Percentiles rank a stretch among this genome's conserved stretches.
phyloP scores from a whole-genome alignment of 2,329 filamentous ascomycete species.

The Penicillium hesseltinei region DNA sequence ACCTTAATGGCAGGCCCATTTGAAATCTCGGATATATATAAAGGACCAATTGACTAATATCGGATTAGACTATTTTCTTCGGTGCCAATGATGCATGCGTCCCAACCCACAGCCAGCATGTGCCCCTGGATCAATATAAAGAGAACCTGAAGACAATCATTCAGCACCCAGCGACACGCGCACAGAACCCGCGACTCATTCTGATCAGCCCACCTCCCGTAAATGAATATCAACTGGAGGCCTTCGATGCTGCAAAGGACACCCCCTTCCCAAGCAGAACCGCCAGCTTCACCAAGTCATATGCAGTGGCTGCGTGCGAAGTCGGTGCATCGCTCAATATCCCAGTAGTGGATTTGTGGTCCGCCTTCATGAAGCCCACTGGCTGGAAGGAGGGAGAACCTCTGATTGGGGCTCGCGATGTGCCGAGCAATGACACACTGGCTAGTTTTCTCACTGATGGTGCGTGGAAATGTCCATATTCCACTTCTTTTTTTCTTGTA shows the following conservation, averaged over 20 bases:
- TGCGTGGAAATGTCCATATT: constrained; percentile 32
- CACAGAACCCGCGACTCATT: constrained; percentile 72
- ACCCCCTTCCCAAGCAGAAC: constrained; percentile 54
- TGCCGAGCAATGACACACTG: constrained; percentile 57
- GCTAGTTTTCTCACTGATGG: constrained; percentile 56
- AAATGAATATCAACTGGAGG: constrained; percentile 67
- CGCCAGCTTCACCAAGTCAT: constrained; percentile 62
- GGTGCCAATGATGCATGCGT: constrained; percentile 88
- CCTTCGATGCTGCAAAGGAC: constrained; percentile 50
- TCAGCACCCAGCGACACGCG: constrained; percentile 65
- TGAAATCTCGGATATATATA: not conserved
- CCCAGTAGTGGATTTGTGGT: constrained; percentile 75
- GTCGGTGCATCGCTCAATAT: constrained; percentile 57
- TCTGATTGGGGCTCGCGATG: constrained; percentile 57
- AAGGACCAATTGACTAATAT: constrained; percentile 3
- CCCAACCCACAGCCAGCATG: constrained; percentile 67
- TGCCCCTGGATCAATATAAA: constrained; percentile 73
- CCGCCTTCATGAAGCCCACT: constrained; percentile 67
- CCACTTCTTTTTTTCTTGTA: not conserved
- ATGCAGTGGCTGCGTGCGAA: constrained; percentile 63
- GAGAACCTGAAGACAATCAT: constrained; percentile 70
- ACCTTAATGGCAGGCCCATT: not conserved
- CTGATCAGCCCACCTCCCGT: constrained; percentile 76
- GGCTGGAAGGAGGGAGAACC: constrained; percentile 53
- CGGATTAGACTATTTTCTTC: constrained; percentile 67